These are phyloP conservation scores for Basipetospora chlamydospora DNA, from an alignment of 2,329 filamentous ascomycete species.

Conservation along the genomic window DNA sequence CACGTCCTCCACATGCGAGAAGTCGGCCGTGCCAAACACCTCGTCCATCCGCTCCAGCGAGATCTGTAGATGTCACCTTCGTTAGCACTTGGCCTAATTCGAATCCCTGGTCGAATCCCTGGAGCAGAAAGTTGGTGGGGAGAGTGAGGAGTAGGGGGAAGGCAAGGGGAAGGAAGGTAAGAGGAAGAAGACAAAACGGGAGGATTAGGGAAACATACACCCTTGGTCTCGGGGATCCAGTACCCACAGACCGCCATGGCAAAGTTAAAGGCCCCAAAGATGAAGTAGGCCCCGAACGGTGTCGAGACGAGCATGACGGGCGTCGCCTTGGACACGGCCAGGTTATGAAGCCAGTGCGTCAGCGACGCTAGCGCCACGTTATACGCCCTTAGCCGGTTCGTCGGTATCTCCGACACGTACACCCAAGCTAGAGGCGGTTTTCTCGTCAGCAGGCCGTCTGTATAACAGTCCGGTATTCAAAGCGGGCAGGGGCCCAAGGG, in stretches of 20 bases:
- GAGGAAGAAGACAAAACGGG: background rate
- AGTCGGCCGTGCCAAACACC: constrained; percentile 14
- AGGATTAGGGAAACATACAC: constrained; percentile 16
- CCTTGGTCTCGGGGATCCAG: constrained; percentile 42
- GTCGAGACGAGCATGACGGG: constrained; percentile 40
- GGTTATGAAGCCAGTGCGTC: constrained; percentile 51
- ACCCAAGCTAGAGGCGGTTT: constrained; percentile 11
- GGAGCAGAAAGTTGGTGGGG: too few species aligned
- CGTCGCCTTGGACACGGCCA: constrained; percentile 45
- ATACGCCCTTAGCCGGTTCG: constrained; percentile 39
- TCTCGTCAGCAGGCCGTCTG: too few species aligned
- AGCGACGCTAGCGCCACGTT: constrained; percentile 48
- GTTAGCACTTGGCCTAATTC: too few species aligned
- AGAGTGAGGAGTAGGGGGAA: background rate
- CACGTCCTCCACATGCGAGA: constrained; percentile 8
- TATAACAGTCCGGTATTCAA: too few species aligned
- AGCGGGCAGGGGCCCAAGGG: too few species aligned
- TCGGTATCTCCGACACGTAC: constrained; percentile 48
- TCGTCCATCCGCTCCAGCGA: constrained; percentile 16
- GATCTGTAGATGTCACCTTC: constrained; percentile 4
- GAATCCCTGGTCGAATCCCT: background rate
- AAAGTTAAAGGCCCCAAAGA: constrained; percentile 43
- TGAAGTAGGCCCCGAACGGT: constrained; percentile 35
- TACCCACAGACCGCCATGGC: constrained; percentile 36
- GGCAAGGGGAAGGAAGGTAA: background rate